These are phyloP conservation scores for Flaveria trinervia DNA, from an alignment of 129 eudicot species.

Conservation along the genomic window DNA sequence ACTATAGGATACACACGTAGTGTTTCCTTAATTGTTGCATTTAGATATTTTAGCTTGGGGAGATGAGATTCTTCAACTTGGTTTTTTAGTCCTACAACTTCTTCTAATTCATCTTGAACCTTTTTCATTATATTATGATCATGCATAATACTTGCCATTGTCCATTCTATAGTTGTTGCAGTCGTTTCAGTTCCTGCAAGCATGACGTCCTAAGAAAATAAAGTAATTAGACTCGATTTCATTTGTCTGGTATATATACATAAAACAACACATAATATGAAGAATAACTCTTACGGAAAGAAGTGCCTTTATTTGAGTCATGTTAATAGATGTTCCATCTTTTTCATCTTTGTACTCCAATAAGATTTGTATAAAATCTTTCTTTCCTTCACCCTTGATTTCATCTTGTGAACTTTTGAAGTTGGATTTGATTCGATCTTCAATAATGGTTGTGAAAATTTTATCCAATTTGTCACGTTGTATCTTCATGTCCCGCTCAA, in stretches of 20 bases:
- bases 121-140: background rate
- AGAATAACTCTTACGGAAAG: background rate
- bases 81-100: constrained; percentile 16
- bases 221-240: background rate
- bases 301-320: constrained; percentile 11
- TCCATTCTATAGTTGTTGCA: constrained; percentile 5
- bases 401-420: background rate
- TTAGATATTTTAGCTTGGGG: background rate
- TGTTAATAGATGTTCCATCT: constrained; percentile 8
- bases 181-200: constrained; percentile 18
- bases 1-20: background rate
- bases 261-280: no score
- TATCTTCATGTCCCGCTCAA: background rate
- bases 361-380: constrained; percentile 8
- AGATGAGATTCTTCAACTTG: constrained; percentile 22
- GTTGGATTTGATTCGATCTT: constrained; percentile 11
- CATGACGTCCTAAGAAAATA: constrained; percentile 2
- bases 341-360: constrained; percentile 7
- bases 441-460: background rate
- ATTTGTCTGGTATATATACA: background rate
- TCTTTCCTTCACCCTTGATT: background rate
- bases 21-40: constrained; percentile 23
- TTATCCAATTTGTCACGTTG: background rate
- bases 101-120: constrained; percentile 9
- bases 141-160: constrained; percentile 12